phyloP scores from a whole-genome alignment of 2,329 filamentous ascomycete genomes.

The Claviceps sp. region DNA sequence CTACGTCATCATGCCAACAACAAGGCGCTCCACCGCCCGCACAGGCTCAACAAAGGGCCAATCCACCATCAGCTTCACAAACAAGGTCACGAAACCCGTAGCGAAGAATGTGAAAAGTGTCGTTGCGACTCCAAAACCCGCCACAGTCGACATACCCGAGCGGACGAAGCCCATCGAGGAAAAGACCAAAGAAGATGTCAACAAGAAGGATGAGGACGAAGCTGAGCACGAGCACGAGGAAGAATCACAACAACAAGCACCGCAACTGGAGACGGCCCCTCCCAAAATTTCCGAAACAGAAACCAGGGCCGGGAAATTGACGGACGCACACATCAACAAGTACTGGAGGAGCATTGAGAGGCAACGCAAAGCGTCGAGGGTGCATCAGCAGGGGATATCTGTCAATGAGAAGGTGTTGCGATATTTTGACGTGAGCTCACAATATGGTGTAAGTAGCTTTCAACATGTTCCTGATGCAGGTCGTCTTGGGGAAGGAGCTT shows the following conservation, averaged over 20 bases:
- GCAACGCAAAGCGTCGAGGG: constrained; percentile 50
- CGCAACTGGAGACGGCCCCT: constrained; percentile 16
- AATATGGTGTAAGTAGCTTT: constrained; percentile 65
- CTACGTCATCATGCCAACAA: constrained; percentile 29
- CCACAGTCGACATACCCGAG: constrained; percentile 20
- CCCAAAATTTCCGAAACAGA: constrained; percentile 37
- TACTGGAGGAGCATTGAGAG: constrained; percentile 70
- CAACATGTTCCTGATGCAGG: background rate
- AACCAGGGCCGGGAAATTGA: constrained; percentile 48
- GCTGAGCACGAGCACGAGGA: constrained; percentile 13
- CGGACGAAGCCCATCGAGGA: constrained; percentile 10
- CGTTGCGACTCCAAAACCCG: constrained; percentile 19
- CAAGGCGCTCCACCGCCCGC: constrained; percentile 33
- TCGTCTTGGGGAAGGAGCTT: constrained; percentile 1
- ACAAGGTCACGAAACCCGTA: constrained; percentile 40
- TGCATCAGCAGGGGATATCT: constrained; percentile 64
- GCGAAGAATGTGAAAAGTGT: constrained; percentile 32
- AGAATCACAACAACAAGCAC: constrained; percentile 9
- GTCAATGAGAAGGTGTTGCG: constrained; percentile 74
- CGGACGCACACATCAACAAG: constrained; percentile 52
- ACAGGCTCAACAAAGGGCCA: constrained; percentile 30
- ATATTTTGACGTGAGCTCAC: constrained; percentile 82
- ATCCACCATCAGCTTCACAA: constrained; percentile 44
- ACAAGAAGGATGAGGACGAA: constrained; percentile 12
- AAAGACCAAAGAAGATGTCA: constrained; percentile 12